Base-by-base conservation (phyloP, 257 asterid genomes). In the Agastache rugosa region DNA sequence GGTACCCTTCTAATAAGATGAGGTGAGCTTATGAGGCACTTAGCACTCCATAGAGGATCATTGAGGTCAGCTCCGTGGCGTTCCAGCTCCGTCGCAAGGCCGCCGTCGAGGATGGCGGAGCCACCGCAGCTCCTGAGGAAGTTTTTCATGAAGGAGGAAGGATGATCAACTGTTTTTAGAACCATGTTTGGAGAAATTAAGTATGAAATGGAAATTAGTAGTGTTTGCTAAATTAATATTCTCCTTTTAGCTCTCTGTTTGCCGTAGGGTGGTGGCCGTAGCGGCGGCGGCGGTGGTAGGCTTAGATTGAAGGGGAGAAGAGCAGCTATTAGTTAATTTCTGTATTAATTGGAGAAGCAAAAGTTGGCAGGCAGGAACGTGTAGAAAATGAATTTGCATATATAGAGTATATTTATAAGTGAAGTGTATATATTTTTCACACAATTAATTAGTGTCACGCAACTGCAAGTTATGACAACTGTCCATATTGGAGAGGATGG, bases 1-100 rank as follows among this genome's bases (percentile, higher is more conserved):
- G 63, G 37, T 85, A 87, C 96, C 87, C 85, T 87, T 87, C 82
- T 84, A 69, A 90, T 88, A 73, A 90, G 91, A 62, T 85, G 89
- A 11, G 97, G 93, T 5, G 91, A 88, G 82, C 80, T 85, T 54
- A 91, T 58, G 77, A 91, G 93, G 82, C 93, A 88, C 83, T 88
- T 88, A 22, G 97, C 97, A 67, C 97, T 91, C 97, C 97, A 91
- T 4, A 91, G 90, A 73, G 96, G 91, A 64, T 91, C 97, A 15
- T 85, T 82, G 45, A 91, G 90, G 73, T 88, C 79, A 19, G 97
- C 93, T 14, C 96, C 93, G 44, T 85, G 93, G 5, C 93, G 80
- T 45, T 91, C 86, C 41, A 88, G 91, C 84, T 91, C 93, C 74
- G 97, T 90, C 72, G 96, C 97, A n/a, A 90, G 91, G 39, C 97